Evolutionary conservation across 176 grass and related monocot genomes (phyloP), one percentile per base, ranked within the genome.

Genomic region (Saccharum officinarum): DNA sequence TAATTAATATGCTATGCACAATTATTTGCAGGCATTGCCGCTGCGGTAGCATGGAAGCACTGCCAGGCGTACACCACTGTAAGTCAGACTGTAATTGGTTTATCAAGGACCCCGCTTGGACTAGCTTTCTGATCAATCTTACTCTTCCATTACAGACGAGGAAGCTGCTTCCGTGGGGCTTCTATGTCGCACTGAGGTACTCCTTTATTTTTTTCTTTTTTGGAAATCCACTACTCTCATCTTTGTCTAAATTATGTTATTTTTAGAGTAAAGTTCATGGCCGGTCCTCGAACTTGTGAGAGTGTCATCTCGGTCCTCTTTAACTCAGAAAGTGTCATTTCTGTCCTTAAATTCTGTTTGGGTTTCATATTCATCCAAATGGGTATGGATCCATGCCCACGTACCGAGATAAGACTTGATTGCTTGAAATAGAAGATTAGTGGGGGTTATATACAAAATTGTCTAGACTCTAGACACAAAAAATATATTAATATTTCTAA

Each of bases 181-280:
- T 97, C 61, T 94, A 94, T 70, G 60, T 80, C 7, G 86, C 81
- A 23, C 75, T 92, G 55, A 94, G 95, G 95, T 97, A 92, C 45
- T 36, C 10, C 52, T 15, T 22, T 8, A 8, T 8, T 16, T 22
- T 7, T 31, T 65, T 14, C 7, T 31, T 63, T 49, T 49, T 49
- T 15, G 4, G 4, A 30, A 63, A 63, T 28, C 23, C 60, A 23
- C 26, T 73, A 47, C 14, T 25, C 1, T 4, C 17, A 37, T 44
- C 55, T 83, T 57, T 69, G 4, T 6, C 36, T 65, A 30, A 13
- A 36, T 70, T 28, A 25, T 73, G 74, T 76, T 30, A 69, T 23
- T 9, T 25, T 25, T 33, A 33, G 31, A 33, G 31, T 33, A 33
- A 1, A 33, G 31, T 33, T 33, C 31, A 33, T 33, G 31, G 31